Evolutionary conservation across 2,329 filamentous ascomycete species (phyloP).

Genomic region (Canariomyces notabilis): DNA sequence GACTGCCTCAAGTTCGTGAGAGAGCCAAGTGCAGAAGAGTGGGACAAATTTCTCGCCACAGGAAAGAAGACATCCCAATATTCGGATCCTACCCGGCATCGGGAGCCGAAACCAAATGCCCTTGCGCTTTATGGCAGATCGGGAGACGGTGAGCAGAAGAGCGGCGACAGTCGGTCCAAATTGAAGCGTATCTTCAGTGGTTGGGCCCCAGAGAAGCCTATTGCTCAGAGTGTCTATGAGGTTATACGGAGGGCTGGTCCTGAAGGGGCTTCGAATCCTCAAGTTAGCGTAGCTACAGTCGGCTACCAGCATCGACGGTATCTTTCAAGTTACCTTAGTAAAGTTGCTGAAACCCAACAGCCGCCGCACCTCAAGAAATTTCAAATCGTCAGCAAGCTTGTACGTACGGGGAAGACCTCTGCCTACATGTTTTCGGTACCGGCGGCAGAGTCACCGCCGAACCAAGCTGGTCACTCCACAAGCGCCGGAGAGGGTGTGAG

Average conservation of each 20-base stretch:
- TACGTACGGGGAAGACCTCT: slow-evolving; percentile 37
- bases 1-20: slow-evolving; percentile 57
- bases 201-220: slow-evolving; percentile 33
- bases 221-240: slow-evolving; percentile 34
- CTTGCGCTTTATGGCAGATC: slow-evolving; percentile 23
- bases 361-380: slow-evolving; percentile 37
- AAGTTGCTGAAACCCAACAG: slow-evolving; percentile 34
- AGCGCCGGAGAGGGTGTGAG: background rate
- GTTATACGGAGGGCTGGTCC: slow-evolving; percentile 30
- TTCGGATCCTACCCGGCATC: slow-evolving; percentile 22
- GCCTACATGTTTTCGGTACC: slow-evolving; percentile 37
- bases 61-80: slow-evolving; percentile 36
- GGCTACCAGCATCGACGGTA: slow-evolving; percentile 34
- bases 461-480: background rate
- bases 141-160: slow-evolving; percentile 7
- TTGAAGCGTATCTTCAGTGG: slow-evolving; percentile 21
- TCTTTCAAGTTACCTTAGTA: slow-evolving; percentile 30
- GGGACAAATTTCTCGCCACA: slow-evolving; percentile 50
- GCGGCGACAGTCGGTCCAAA: slow-evolving; percentile 13
- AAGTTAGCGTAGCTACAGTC: slow-evolving; percentile 33
- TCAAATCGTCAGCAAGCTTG: slow-evolving; percentile 34
- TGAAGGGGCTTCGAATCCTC: slow-evolving; percentile 33
- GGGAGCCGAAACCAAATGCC: slow-evolving; percentile 26
- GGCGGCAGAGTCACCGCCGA: background rate
- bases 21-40: slow-evolving; percentile 52